These are phyloP conservation scores for Laburnicola sp. DNA, from an alignment of 2,329 filamentous ascomycete species.

Conservation along the genomic window DNA sequence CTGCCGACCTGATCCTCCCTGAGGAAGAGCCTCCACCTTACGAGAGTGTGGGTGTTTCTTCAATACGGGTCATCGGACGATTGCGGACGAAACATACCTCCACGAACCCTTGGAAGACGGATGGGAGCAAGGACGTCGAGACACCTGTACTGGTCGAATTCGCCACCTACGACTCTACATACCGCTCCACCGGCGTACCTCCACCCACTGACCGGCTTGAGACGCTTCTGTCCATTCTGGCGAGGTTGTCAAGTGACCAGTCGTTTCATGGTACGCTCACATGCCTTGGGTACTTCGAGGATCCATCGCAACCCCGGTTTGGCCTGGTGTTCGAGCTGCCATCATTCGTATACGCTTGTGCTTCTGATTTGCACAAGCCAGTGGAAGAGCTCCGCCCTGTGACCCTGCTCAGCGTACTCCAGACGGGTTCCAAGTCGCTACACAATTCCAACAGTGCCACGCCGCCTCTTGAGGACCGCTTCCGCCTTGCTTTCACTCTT, in stretches of 20 bases:
- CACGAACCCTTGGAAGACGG: conserved; percentile 45
- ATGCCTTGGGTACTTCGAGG: conserved; percentile 72
- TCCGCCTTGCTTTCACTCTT: conserved; percentile 72
- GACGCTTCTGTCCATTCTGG: conserved; percentile 40
- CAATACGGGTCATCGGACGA: conserved; percentile 52
- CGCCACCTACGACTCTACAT: conserved; percentile 55
- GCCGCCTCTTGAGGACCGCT: conserved; percentile 70
- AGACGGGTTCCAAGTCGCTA: conserved; percentile 50
- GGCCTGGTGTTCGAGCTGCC: conserved; percentile 77
- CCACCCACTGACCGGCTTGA: conserved; percentile 53
- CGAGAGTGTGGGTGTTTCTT: conserved; percentile 50
- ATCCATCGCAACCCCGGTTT: conserved; percentile 67
- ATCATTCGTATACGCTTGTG: conserved; percentile 49
- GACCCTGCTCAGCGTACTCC: conserved; percentile 53
- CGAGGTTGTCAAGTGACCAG: conserved; percentile 36
- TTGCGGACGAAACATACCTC: conserved; percentile 42
- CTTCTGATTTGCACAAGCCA: conserved; percentile 58
- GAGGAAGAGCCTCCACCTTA: conserved; percentile 55
- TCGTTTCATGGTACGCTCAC: conserved; percentile 54
- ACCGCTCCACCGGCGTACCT: conserved; percentile 52
- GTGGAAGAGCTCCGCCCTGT: conserved; percentile 45
- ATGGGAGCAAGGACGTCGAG: conserved; percentile 41
- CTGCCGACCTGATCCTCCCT: conserved; percentile 48
- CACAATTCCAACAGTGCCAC: conserved; percentile 48
- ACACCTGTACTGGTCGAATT: conserved; percentile 71